A percentile compares a stretch with the other conserved stretches of the same genome.
phyloP scores from a whole-genome alignment of 805 yeast genomes.

The Trichomonascus vanleenenianus region DNA sequence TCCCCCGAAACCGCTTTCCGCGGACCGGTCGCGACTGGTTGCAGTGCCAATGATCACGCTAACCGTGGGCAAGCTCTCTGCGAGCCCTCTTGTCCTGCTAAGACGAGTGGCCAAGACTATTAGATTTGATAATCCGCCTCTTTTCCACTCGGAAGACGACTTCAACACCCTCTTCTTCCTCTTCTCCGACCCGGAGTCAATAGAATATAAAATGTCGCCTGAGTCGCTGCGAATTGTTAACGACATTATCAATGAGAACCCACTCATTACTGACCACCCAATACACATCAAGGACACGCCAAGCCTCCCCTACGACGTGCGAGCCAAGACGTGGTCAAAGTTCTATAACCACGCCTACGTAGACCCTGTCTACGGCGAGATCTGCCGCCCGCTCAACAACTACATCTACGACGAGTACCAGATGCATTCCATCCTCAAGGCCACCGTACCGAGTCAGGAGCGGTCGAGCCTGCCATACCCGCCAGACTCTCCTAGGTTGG shows the following conservation, averaged over 20 bases:
- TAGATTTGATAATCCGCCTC: constrained; percentile 59
- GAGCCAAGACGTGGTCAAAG: constrained; percentile 25
- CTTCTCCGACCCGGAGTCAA: constrained; percentile 47
- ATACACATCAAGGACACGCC: constrained; percentile 18
- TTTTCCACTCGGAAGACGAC: constrained; percentile 70
- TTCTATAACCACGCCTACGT: constrained; percentile 22
- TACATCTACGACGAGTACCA: constrained; percentile 25
- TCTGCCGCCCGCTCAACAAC: constrained; percentile 20
- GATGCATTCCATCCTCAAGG: constrained; percentile 23
- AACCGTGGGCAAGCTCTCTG: constrained; percentile 38
- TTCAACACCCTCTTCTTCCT: constrained; percentile 65
- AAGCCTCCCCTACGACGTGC: constrained; percentile 15
- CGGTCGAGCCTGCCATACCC: constrained; percentile 28
- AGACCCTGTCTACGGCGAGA: constrained; percentile 24
- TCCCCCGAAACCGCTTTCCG: constrained; percentile 55
- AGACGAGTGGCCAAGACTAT: constrained; percentile 50
- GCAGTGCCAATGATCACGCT: constrained; percentile 58
- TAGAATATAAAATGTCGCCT: constrained; percentile 52
- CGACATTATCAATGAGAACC: constrained; percentile 28
- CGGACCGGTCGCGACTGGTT: constrained; percentile 35
- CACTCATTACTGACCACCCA: constrained; percentile 19
- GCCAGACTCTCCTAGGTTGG: constrained; percentile 23
- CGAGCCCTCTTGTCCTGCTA: constrained; percentile 51
- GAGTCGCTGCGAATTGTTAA: constrained; percentile 58
- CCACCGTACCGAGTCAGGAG: constrained; percentile 20